Evolutionary conservation across 768 basidiomycete species (phyloP), one percentile per base, ranked within the genome.

Genomic region (Agaricus bisporus): DNA sequence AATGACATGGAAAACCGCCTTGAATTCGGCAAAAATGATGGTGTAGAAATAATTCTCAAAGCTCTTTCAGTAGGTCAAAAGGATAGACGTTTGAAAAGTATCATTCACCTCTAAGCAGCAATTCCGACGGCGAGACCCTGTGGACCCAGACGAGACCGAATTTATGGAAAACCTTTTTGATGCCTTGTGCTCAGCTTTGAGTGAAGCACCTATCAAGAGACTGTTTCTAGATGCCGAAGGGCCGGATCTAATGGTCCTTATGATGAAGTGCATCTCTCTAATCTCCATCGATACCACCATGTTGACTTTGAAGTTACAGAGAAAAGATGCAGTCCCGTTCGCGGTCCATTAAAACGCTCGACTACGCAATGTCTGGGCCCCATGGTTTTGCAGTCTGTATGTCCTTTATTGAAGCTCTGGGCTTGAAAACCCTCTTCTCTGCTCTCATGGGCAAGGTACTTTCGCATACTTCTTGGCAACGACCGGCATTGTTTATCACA

Each of bases 131-230:
- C 78, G 83, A 52, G 90, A 98, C 63, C 95, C 95, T 12, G 72
- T 73, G 0, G 86, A 94, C 58, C 78, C 86, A 7, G 97, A 98
- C 57, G 97, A 99, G 70, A 76, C 83, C 4, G 97, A 99, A 66
- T 98, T 93, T 68, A 95, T 98, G 94, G 97, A 98, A 66, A 98
- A 99, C 67, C 63, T 92, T 3, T 98, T 98, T 64, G 91, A 98
- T 64, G 69, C 85, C 0, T 68, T 99, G 20, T 98, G 97, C 65
- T 95, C 94, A 0, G 79, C 86, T 0, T 74, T 98, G 20, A 80
- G 75, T 32, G 94, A 95, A 67, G 74, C 84, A 12, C 74, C 83
- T 44, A 82, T 88, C 65, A 98, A 98, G 68, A 67, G 77, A 15
- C 69, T 83, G 3, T 98, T 99, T 70, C 70, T 93, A n/a, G 81